Evolutionary conservation across 2,329 filamentous ascomycete species (phyloP), one percentile per base, ranked within the genome.

Genomic region (Cercospora sp.): DNA sequence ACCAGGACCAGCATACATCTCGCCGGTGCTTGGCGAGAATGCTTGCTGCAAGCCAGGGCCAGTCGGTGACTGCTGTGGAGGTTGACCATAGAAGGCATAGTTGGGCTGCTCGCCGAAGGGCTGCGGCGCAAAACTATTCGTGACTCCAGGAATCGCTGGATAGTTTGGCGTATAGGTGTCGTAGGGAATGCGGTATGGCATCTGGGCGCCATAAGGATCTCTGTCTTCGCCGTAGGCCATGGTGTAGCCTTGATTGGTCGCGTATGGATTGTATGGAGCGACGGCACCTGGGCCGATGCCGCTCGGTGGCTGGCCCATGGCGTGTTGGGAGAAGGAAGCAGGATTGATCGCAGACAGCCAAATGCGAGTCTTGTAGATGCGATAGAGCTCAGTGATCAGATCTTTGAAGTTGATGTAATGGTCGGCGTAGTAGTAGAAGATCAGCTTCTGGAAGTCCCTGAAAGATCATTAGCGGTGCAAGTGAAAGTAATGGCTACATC

Each of bases 291-390:
- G 77, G 26, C 77, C 78, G 48, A 80, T 76, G 55, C 76, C 77
- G 63, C 73, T 76, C 18, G 77, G 78, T 39, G 77, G 76, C 69
- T 78, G 75, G 10, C 72, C 73, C 63, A 76, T 74, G 5, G 77
- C 76, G 30, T 76, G 74, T 20, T 78, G 76, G 3, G 77, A 77
- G 79, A 98, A 97, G 0, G 94, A 97, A 5, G 94, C 95, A 7
- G 95, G 95, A 78, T 99, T 99, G 80, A 99, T 96, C 3, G 95
- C 95, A 4, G 94, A 98, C 92, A 99, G 97, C 95, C 95, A 99
- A 75, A 99, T 99, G 74, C 96, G 89, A 23, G 94, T 97, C 84
- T 99, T 99, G 86, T 98, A 99, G 70, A 98, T 94, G 81, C 98
- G 98, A 87, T 98, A 99, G 12, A 99, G 85, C 78, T 99, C 95